These are phyloP conservation scores for Pythium rhizo-oryzae DNA, from an alignment of 352 stramenopile species.

Conservation along the genomic window DNA sequence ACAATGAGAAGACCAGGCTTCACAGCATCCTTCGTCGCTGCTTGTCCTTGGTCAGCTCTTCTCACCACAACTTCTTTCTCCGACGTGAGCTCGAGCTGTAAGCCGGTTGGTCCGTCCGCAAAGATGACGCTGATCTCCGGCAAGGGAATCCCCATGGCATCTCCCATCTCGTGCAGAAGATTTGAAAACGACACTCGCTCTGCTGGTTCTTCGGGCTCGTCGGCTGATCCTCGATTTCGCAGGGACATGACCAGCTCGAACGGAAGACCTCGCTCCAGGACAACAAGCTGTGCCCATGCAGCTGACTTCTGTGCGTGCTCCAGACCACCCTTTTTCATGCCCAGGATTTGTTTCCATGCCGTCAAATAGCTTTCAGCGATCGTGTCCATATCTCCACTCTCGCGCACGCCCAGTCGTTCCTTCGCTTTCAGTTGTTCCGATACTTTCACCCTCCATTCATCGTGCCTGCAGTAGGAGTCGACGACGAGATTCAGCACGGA, in stretches of 20 bases:
- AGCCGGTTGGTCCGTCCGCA: slow-evolving; percentile 57
- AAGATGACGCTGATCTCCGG: slow-evolving; percentile 84
- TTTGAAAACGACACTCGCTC: slow-evolving; percentile 50
- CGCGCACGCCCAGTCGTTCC: slow-evolving; percentile 50
- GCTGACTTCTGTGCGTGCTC: slow-evolving; percentile 68
- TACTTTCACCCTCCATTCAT: slow-evolving; percentile 74
- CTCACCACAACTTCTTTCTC: slow-evolving; percentile 38
- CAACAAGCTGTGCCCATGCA: slow-evolving; percentile 48
- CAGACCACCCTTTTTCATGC: slow-evolving; percentile 63
- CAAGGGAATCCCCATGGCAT: slow-evolving; percentile 77
- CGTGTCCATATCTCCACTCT: slow-evolving; percentile 41
- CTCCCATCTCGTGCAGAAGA: slow-evolving; percentile 64
- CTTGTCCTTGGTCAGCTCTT: slow-evolving; percentile 40
- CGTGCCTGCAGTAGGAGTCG: slow-evolving; percentile 70
- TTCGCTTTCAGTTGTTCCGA: slow-evolving; percentile 68
- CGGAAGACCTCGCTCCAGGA: slow-evolving; percentile 72
- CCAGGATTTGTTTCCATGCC: slow-evolving; percentile 67
- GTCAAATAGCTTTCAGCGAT: slow-evolving; percentile 72
- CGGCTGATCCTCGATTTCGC: slow-evolving; percentile 68
- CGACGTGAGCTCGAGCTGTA: slow-evolving; percentile 54
- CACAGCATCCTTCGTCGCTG: slow-evolving; percentile 63
- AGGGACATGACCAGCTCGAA: slow-evolving; percentile 78
- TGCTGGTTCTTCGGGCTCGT: slow-evolving; percentile 42
- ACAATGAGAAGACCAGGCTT: slow-evolving; percentile 76
- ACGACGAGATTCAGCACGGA: slow-evolving; percentile 77